These are phyloP conservation scores for Dendrobium nobile DNA, from an alignment of 106 monocot genomes.

Conservation along the genomic window DNA sequence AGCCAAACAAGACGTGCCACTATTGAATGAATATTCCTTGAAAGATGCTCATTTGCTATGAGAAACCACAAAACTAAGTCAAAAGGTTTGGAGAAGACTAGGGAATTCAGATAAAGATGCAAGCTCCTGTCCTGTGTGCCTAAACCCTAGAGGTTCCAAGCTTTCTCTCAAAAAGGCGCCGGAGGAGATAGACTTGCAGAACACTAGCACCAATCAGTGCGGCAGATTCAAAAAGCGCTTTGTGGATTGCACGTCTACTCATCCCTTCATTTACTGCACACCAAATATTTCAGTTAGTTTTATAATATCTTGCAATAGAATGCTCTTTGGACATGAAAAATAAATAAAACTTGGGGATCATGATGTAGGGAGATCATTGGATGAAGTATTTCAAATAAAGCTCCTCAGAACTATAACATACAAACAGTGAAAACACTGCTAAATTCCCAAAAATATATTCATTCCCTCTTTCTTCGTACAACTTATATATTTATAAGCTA, in stretches of 20 bases:
- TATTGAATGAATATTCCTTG: too few species aligned
- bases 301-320: not conserved
- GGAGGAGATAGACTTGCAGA: constrained; percentile 68
- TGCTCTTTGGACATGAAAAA: too few species aligned
- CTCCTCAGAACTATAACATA: too few species aligned
- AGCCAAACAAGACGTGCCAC: too few species aligned
- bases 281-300: not conserved
- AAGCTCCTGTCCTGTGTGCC: not conserved
- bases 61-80: not conserved
- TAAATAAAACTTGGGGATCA: too few species aligned
- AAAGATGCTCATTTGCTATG: not conserved
- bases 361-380: too few species aligned
- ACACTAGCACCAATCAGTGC: constrained; percentile 69
- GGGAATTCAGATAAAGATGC: not conserved
- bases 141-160: constrained; percentile 78
- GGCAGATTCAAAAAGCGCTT: constrained; percentile 76
- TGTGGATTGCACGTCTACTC: constrained; percentile 72
- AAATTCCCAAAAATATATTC: too few species aligned
- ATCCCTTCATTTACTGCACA: constrained; percentile 74
- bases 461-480: too few species aligned
- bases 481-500: too few species aligned
- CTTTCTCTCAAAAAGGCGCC: constrained; percentile 71
- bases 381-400: too few species aligned
- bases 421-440: too few species aligned
- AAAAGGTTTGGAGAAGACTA: not conserved